These are phyloP conservation scores for Solanum pennellii DNA, from an alignment of 257 asterid genomes.

Conservation along the genomic window DNA sequence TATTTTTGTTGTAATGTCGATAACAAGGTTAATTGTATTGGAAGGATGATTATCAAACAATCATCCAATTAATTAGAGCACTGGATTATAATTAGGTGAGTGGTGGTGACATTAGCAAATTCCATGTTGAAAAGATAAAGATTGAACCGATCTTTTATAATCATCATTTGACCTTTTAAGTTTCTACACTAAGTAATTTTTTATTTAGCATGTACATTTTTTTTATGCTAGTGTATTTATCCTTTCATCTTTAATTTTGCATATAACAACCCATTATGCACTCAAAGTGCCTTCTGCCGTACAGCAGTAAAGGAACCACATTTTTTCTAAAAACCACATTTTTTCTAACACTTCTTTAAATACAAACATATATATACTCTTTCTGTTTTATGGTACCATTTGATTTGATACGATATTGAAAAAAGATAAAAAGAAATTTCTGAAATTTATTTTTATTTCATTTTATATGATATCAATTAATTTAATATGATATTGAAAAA, in stretches of 20 bases:
- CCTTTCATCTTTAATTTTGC: background rate
- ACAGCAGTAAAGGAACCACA: background rate
- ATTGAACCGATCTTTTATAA: background rate
- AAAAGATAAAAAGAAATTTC: rapidly evolving
- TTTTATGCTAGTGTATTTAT: background rate
- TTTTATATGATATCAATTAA: rapidly evolving
- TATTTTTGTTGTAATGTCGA: too few relatives aligned
- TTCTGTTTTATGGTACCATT: rapidly evolving
- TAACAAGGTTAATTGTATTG: background rate
- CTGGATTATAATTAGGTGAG: background rate
- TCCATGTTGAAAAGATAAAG: background rate
- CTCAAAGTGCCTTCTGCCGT: background rate
- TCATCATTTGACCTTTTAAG: background rate
- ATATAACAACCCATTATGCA: background rate
- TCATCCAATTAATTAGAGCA: background rate
- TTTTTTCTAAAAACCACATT: background rate
- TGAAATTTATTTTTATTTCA: too few relatives aligned
- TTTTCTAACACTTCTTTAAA: background rate
- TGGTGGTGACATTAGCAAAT: background rate
- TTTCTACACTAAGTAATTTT: background rate
- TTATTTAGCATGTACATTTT: background rate
- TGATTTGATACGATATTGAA: rapidly evolving
- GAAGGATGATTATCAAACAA: background rate
- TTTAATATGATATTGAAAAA: rapidly evolving
- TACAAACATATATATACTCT: too few relatives aligned